Conservation (phyloP, 176 grass and related monocot genomes). For the Oryza rufipogon region DNA sequence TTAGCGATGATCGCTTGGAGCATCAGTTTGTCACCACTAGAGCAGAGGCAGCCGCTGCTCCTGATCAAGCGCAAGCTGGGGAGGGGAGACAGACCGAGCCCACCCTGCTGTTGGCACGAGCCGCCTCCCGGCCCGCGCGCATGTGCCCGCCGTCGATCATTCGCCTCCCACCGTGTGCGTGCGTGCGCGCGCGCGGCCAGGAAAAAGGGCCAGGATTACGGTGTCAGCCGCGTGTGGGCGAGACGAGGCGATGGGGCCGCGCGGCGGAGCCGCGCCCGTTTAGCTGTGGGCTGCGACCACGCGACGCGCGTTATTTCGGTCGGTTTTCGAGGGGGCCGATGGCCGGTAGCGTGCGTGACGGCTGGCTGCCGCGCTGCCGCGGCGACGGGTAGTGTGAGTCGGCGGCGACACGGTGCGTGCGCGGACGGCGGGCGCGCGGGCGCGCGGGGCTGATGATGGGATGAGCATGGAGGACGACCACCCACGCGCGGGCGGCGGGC, state of each 20-base stretch:
- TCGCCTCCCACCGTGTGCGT: not conserved
- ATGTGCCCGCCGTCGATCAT: constrained; percentile 29
- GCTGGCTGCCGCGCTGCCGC: not conserved
- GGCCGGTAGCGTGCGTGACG: not conserved
- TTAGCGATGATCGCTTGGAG: not conserved
- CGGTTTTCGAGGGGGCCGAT: not conserved
- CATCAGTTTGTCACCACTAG: constrained; percentile 24
- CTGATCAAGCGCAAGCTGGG: not conserved
- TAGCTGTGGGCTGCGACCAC: not conserved
- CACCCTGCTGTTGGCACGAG: not conserved
- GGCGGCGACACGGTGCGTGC: not conserved
- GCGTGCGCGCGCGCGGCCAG: not conserved
- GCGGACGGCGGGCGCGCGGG: not conserved
- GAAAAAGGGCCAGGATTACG: not conserved
- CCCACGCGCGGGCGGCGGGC: not conserved
- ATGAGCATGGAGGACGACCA: no score
- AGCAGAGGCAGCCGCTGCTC: not conserved
- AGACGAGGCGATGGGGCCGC: not conserved
- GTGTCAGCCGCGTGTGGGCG: not conserved
- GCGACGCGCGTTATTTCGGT: not conserved
- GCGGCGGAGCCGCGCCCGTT: not conserved
- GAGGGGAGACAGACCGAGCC: constrained; percentile 28
- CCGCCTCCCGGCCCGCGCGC: not conserved
- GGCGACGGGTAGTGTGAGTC: not conserved
- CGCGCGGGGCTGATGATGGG: not conserved